Base-by-base conservation (phyloP, 176 grass and related monocot genomes). In the Carex cristatella region DNA sequence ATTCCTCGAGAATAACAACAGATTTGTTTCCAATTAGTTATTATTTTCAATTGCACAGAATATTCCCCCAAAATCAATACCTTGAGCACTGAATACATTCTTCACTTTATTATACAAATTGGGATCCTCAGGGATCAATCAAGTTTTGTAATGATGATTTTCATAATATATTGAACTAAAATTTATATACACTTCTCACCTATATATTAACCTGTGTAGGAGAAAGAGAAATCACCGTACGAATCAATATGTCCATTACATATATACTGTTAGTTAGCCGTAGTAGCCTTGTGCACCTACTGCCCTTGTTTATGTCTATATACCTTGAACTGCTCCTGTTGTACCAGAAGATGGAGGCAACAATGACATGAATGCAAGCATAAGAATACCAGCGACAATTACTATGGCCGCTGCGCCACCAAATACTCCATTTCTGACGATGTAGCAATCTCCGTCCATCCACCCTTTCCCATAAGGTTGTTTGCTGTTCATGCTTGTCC, bases 371-470 rank as follows among this genome's bases (percentile, higher is more conserved):
- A 92, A 89, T 65, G 69, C 89, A 23, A 98, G 66, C 38, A 87
- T 79, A 69, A 92, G 59, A 83, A 93, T 32, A 13, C 77, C 74
- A 28, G 88, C 87, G 44, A 86, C 4, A 9, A 88, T 75, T 7
- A 87, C 83, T 9, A 98, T 75, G 4, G 67, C 80, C 30, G 93
- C 91, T 1, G 87, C 93, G 37, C 81, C 90, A 9, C 67, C 87
- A 83, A 92, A 98, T 9, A 95, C 88, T 62, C 93, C 96, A 67
- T 65, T 89, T 49, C 42, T 84, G 18, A 92, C 88, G 46, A 98
- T 19, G 86, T 98, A 98, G 83, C 93, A 98, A 55, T 95, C 89
- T 84, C 93, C 96, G 87, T 98, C 90, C 89, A 95, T 89, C 96
- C 96, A 98, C 31, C 96, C 96, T 10, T 77, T 84, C 38, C 96